phyloP scores from a whole-genome alignment of 2,329 filamentous ascomycete genomes.

The Cryphonectria japonica region DNA sequence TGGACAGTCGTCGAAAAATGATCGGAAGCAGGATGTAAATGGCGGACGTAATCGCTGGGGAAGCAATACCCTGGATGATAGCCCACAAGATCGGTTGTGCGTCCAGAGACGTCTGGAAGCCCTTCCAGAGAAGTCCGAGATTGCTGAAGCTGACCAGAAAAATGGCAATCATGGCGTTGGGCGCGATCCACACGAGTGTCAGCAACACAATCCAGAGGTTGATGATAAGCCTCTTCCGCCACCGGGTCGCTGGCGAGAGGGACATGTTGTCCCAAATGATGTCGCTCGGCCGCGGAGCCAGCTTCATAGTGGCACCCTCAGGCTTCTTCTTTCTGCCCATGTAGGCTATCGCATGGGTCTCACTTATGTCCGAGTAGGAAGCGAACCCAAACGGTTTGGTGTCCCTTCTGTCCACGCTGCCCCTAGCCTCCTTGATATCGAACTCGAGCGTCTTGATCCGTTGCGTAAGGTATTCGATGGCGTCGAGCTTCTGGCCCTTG shows the following conservation, averaged over 20 bases:
- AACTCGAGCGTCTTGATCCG: slow-evolving; percentile 82
- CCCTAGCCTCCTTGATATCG: slow-evolving; percentile 82
- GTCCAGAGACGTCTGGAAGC: slow-evolving; percentile 69
- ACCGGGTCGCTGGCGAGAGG: slow-evolving; percentile 68
- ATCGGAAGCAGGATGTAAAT: slow-evolving; percentile 88
- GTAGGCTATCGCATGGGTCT: slow-evolving; percentile 87
- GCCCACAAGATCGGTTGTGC: slow-evolving; percentile 74
- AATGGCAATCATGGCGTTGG: slow-evolving; percentile 92
- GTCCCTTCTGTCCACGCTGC: slow-evolving; percentile 82
- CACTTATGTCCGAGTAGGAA: slow-evolving; percentile 85
- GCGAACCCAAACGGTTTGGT: slow-evolving; percentile 93
- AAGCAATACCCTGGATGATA: slow-evolving; percentile 87
- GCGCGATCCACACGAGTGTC: slow-evolving; percentile 84
- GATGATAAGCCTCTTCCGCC: slow-evolving; percentile 76
- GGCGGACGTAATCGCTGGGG: slow-evolving; percentile 83
- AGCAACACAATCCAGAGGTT: slow-evolving; percentile 81
- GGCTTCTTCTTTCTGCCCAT: slow-evolving; percentile 79
- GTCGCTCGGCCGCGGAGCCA: slow-evolving; percentile 87
- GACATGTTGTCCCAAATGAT: slow-evolving; percentile 95
- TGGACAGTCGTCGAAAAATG: slow-evolving; percentile 85
- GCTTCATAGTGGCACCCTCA: slow-evolving; percentile 72
- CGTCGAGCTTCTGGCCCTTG: slow-evolving; percentile 78
- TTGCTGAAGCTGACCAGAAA: slow-evolving; percentile 88
- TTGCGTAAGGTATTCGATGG: slow-evolving; percentile 89
- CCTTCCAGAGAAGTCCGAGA: slow-evolving; percentile 77